Percentiles rank a stretch among this genome's conserved stretches.
These are phyloP conservation scores for Cicer pinnatifidum DNA, from an alignment of 306 rosid species.

Conservation along the genomic window DNA sequence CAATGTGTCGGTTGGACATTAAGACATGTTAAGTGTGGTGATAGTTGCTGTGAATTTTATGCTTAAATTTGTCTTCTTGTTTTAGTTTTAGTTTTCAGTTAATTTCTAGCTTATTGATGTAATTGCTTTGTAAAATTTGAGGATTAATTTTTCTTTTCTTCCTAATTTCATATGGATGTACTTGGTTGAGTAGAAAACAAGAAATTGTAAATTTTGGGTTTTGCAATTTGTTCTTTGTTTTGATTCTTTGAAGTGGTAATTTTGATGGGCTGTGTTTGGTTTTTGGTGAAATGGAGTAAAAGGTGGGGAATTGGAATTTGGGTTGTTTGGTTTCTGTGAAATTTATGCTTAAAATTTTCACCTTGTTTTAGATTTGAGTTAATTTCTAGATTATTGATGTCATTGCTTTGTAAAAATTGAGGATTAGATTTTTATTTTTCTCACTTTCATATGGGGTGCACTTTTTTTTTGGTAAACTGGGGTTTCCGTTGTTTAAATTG, in stretches of 20 bases:
- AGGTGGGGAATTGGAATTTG: constrained; percentile 12
- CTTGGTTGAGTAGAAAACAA: constrained; percentile 19
- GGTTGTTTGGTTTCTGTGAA: constrained; percentile 23
- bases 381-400: constrained; percentile 7
- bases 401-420: constrained; percentile 21
- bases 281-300: constrained; percentile 38
- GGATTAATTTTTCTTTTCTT: not conserved
- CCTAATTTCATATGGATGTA: not conserved
- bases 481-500: not conserved
- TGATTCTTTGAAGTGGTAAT: not conserved
- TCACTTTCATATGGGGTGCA: not conserved
- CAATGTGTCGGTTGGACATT: no score
- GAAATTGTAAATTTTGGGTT: not conserved
- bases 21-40: no score
- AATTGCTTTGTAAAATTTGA: constrained; percentile 23
- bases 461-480: no score
- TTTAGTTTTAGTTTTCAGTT: not conserved
- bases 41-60: not conserved
- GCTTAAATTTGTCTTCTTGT: not conserved
- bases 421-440: not conserved
- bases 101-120: constrained; percentile 13
- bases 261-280: constrained; percentile 43
- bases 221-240: not conserved
- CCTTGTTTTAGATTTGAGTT: not conserved
- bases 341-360: not conserved